Evolutionary conservation across 176 grass and related monocot species (phyloP).

Genomic region (Carex scoparia): DNA sequence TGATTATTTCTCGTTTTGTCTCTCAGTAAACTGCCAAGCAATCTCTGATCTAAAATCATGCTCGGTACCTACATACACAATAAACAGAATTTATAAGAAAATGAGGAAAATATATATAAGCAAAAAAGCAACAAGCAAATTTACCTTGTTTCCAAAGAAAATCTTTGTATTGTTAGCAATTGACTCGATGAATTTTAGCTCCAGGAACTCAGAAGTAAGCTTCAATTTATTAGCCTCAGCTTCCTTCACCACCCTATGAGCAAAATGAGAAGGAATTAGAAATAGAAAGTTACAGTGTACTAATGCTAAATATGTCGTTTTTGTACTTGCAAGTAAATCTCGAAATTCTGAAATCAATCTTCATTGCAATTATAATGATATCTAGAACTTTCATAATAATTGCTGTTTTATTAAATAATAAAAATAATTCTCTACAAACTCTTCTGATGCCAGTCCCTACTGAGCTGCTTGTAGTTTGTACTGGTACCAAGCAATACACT

Average conservation of each 20-base stretch:
- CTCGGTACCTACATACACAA: slow-evolving; percentile 44
- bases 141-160: slow-evolving; percentile 90
- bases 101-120: background rate
- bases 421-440: background rate
- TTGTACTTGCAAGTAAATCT: background rate
- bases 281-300: background rate
- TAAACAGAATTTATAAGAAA: background rate
- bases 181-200: slow-evolving; percentile 83
- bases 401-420: background rate
- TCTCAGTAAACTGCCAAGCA: slow-evolving; percentile 45
- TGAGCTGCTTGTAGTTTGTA: background rate
- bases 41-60: slow-evolving; percentile 70
- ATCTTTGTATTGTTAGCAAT: slow-evolving; percentile 91
- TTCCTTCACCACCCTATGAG: slow-evolving; percentile 63
- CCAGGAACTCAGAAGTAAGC: slow-evolving; percentile 75
- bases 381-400: background rate
- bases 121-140: background rate
- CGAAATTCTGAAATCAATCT: background rate
- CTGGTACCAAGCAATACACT: background rate
- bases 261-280: background rate
- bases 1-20: slow-evolving; percentile 19
- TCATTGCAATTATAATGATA: background rate
- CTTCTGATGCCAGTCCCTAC: background rate
- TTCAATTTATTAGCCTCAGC: slow-evolving; percentile 77
- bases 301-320: background rate